Base-by-base conservation (phyloP, 1,284 basidiomycete genomes). In the Austroboletus novae-zelandiae region DNA sequence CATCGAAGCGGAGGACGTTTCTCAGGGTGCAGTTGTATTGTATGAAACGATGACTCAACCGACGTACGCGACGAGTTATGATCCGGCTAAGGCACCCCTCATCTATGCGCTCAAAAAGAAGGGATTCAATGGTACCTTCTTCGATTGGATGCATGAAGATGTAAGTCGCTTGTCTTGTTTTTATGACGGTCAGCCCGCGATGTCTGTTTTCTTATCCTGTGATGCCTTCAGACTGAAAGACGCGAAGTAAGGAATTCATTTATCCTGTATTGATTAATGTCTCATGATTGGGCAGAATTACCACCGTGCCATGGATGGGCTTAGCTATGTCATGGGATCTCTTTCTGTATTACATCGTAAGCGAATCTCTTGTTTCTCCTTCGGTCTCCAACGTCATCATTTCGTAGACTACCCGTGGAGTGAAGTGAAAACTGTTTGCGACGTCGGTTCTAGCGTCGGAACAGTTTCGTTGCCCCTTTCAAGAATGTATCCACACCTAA, bases 371-470 rank as follows among this genome's bases (percentile, higher is more conserved):
- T 23, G 9, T 9, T 44, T 34, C 42, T 13, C 8, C 36, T 14
- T 13, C 34, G 11, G 15, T 1, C 9, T 1, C 18, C 25, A 37
- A 44, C 11, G 6, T 3, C 14, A n/a, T 32, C 14, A 7, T 37
- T 37, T n/a, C 17, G 6, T 18, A 67, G 62, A 67, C 29, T 78
- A 74, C 57, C 74, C 77, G 7, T 81, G 77, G 79, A 52, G 61
- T n/a, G 57, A 61, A 9, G 61, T 76, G 2, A 64, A 73, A 0
- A 69, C 66, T 0, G 55, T 83, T 9, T 76, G 74, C 34, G 80
- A 82, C 57, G 66, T 83, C 9, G 79, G 76, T 3, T 70, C 75
- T 1, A 74, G 78, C 1, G 60, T 72, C 25, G 79, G 80, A 0
- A 59, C 68, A 15, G 61, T 76, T 17, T 65, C 73, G 5, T 62